phyloP scores from a whole-genome alignment of 2,329 filamentous ascomycete species.

The Pseudogymnoascus sp. region DNA sequence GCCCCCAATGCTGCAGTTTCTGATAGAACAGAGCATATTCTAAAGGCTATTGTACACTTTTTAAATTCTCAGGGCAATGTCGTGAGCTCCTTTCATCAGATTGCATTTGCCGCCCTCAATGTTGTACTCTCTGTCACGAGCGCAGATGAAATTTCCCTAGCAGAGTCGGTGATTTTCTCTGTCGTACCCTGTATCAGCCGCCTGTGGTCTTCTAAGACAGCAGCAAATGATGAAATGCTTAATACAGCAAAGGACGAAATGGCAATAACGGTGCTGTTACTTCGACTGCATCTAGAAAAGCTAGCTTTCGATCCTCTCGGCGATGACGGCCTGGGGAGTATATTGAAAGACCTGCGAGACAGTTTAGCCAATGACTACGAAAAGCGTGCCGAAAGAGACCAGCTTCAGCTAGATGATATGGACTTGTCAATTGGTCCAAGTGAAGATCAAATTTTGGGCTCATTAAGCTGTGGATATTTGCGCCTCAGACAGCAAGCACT shows the following conservation, averaged over 20 bases:
- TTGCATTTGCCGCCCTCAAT: constrained; percentile 71
- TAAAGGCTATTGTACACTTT: constrained; percentile 49
- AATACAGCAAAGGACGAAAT: constrained; percentile 68
- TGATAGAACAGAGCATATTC: constrained; percentile 46
- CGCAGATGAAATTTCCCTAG: constrained; percentile 59
- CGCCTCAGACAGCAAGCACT: constrained; percentile 44
- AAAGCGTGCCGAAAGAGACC: constrained; percentile 59
- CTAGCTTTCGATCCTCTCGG: constrained; percentile 35
- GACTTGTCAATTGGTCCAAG: constrained; percentile 33
- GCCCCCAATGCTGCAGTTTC: constrained; percentile 60
- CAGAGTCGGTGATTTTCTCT: constrained; percentile 47
- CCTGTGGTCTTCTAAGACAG: constrained; percentile 68
- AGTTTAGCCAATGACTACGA: constrained; percentile 72
- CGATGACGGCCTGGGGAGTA: constrained; percentile 30
- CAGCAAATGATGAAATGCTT: constrained; percentile 46
- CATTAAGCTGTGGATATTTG: constrained; percentile 44
- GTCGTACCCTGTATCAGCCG: constrained; percentile 63
- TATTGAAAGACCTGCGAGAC: constrained; percentile 58
- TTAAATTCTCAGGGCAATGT: constrained; percentile 51
- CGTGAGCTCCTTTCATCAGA: constrained; percentile 57
- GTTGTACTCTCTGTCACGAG: constrained; percentile 56
- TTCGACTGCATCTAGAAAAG: constrained; percentile 54
- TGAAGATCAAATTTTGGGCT: constrained; percentile 9
- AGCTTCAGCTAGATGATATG: constrained; percentile 72
- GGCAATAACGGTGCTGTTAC: constrained; percentile 60